Percentiles rank a stretch among this genome's conserved stretches.
Evolutionary conservation across 2,329 filamentous ascomycete genomes (phyloP).

Genomic region (Aspergillus novofumigatus): DNA sequence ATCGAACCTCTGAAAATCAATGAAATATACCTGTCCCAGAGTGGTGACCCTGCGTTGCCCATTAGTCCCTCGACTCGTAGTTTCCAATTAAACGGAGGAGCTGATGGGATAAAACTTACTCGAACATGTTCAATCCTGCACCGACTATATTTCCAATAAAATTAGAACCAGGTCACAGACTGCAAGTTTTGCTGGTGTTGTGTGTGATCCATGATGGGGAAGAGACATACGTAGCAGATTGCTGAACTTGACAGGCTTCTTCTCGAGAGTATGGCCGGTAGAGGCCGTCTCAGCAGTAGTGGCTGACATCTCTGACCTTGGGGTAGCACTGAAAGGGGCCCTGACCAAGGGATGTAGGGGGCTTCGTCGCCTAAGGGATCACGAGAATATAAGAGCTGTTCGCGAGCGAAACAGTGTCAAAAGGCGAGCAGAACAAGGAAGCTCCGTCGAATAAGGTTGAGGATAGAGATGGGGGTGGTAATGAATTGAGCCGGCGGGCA

Average conservation of each 20-base stretch:
- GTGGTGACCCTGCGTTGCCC: conserved; percentile 54
- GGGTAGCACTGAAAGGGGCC: conserved; percentile 64
- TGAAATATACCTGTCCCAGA: conserved; percentile 56
- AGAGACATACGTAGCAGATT: conserved; percentile 71
- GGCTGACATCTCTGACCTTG: conserved; percentile 54
- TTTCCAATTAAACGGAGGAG: background rate
- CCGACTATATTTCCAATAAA: conserved; percentile 53
- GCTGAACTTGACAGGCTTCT: conserved; percentile 99
- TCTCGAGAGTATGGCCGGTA: conserved; percentile 66
- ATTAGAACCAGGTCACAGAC: conserved; percentile 19
- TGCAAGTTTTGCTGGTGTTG: background rate
- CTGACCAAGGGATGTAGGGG: conserved; percentile 95
- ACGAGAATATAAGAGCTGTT: conserved; percentile 8
- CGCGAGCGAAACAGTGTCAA: conserved; percentile 1
- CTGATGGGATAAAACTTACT: conserved; percentile 49
- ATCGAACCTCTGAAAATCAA: background rate
- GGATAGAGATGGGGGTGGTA: background rate
- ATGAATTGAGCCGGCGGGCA: background rate
- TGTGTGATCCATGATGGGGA: background rate
- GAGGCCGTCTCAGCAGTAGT: conserved; percentile 47
- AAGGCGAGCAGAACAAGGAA: conserved; percentile 6
- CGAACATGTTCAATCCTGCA: conserved; percentile 92
- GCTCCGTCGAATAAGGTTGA: conserved; percentile 3
- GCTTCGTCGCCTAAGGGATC: conserved; percentile 68
- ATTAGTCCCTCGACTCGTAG: conserved; percentile 10